These are phyloP conservation scores for Odontarrhena argentea DNA, from an alignment of 345 rosid genomes.

Conservation along the genomic window DNA sequence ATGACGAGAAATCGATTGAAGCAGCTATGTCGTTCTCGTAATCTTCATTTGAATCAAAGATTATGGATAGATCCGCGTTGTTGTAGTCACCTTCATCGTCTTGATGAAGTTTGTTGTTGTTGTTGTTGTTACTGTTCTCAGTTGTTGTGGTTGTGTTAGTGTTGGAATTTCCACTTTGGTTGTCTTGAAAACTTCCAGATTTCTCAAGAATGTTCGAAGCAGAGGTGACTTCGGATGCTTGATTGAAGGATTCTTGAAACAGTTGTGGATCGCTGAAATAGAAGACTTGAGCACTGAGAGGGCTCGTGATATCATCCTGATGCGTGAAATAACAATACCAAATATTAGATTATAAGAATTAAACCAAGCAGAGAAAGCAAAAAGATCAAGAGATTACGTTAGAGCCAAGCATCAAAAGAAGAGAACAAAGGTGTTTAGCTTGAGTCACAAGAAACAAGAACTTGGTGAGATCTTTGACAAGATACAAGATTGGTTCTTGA, in stretches of 20 bases:
- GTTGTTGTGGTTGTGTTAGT: constrained; percentile 43
- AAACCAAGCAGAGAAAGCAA: not conserved
- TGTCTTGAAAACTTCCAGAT: constrained; percentile 45
- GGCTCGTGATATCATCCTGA: constrained; percentile 84
- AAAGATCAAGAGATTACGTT: constrained; percentile 31
- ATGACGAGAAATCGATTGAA: constrained; percentile 77
- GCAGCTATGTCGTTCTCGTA: constrained; percentile 77
- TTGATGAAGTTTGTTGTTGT: constrained; percentile 30
- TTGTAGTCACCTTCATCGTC: constrained; percentile 35
- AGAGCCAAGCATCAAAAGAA: constrained; percentile 38
- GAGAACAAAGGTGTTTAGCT: constrained; percentile 18
- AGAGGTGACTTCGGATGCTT: constrained; percentile 67
- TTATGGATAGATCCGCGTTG: constrained; percentile 46
- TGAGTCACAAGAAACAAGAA: constrained; percentile 36
- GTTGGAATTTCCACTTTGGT: constrained; percentile 25
- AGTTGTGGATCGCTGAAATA: constrained; percentile 67
- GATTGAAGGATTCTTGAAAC: constrained; percentile 60
- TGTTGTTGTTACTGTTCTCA: constrained; percentile 31
- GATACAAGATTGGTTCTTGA: not conserved
- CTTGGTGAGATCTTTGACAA: constrained; percentile 11
- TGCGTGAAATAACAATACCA: constrained; percentile 6
- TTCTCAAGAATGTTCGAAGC: constrained; percentile 45
- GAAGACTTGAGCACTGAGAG: constrained; percentile 64
- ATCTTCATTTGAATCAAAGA: constrained; percentile 69
- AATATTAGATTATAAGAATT: constrained; percentile 1